Evolutionary conservation across 1,139 yeast species (phyloP), one percentile per base, ranked within the genome.

Genomic region (Debaryomycetaceae sp.): DNA sequence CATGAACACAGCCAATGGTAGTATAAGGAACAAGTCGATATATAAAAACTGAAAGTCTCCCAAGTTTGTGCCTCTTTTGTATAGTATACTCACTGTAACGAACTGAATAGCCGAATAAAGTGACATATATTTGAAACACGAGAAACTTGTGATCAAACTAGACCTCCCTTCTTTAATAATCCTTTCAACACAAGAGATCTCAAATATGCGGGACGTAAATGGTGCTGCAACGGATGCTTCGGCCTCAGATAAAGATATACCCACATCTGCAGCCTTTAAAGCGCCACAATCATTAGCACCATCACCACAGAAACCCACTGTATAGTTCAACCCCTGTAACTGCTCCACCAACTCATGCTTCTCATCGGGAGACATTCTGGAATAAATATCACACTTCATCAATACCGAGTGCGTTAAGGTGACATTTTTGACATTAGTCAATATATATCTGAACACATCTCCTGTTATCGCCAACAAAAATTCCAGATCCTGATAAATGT

Each of bases 221-320:
- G 99, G 99, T 0, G 99, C 98, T 0, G 99, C 99, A 20, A 95
- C 97, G 5, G 96, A 87, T 0, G 99, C 99, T 62, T 93, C 99
- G 0, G 99, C 99, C 61, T 93, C 99, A 31, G 97, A 87, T 41
- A 93, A 72, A 0, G 98, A 91, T 30, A 95, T 83, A 20, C 99
- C 99, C 39, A 93, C 96, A 67, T 93, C 96, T 0, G 99, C 98
- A 6, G 97, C 97, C 58, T 91, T 93, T 47, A 93, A 72, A 0
- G 99, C 99, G 54, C 99, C 99, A 67, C 98, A 93, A 62, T 93
- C 99, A 65, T 93, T 86, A 2, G 95, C 95, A 53, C 95, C 99
- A 67, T 93, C 99, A 34, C 99, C 99, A 68, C 98, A 91, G 65
- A 93, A 93, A 1, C 98, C 97, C 38, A 90, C 96, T 0, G 97